Evolutionary conservation across 805 yeast species (phyloP).

Genomic region (Jamesozyma piceae): DNA sequence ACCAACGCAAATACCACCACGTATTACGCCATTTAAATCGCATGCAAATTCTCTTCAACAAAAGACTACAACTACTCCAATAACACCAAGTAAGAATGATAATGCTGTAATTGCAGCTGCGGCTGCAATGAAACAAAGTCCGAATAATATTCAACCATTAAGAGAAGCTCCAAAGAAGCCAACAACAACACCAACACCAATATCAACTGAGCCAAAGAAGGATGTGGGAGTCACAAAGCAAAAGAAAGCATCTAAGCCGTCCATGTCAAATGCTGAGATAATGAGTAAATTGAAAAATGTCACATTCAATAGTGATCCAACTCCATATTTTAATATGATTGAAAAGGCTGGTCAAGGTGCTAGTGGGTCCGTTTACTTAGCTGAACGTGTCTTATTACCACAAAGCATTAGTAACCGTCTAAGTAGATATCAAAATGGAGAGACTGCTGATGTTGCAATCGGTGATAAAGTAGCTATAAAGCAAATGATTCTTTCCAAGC

Average conservation of each 20-base stretch:
- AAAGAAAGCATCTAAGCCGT: constrained; percentile 44
- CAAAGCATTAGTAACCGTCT: constrained; percentile 13
- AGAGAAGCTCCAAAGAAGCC: constrained; percentile 29
- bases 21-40: not conserved
- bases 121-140: constrained; percentile 23
- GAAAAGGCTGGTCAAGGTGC: constrained; percentile 97
- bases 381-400: constrained; percentile 48
- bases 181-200: constrained; percentile 3
- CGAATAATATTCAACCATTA: constrained; percentile 11
- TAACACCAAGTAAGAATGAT: constrained; percentile 10
- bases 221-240: constrained; percentile 29
- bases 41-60: not conserved
- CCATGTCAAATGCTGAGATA: constrained; percentile 79
- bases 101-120: constrained; percentile 19
- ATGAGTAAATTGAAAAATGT: constrained; percentile 74
- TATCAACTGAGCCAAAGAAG: constrained; percentile 11
- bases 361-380: constrained; percentile 87
- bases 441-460: constrained; percentile 25
- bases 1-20: constrained; percentile 1
- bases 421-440: constrained; percentile 9
- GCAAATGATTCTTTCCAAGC: constrained; percentile 86
- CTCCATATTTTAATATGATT: constrained; percentile 63
- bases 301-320: constrained; percentile 79
- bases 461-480: constrained; percentile 83
- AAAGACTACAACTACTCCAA: constrained; percentile 15